Conservation (phyloP, 2,329 filamentous ascomycete genomes). For the Fonsecaea monophora region DNA sequence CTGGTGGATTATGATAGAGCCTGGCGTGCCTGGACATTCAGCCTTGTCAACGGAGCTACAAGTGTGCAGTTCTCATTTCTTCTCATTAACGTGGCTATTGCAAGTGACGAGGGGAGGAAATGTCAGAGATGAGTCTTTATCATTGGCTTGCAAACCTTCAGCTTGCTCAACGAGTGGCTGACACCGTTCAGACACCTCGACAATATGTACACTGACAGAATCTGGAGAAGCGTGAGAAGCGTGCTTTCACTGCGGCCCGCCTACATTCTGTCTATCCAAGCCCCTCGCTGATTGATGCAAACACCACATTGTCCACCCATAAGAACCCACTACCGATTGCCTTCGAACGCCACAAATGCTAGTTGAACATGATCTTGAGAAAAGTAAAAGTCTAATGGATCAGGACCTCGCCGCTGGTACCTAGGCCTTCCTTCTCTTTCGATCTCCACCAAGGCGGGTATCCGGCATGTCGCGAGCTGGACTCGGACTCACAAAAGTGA, state of each 20-base stretch:
- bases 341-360: conserved; percentile 20
- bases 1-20: conserved; percentile 9
- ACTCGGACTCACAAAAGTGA: conserved; percentile 48
- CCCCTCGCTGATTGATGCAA: conserved; percentile 12
- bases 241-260: conserved; percentile 7
- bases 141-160: conserved; percentile 23
- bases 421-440: conserved; percentile 32
- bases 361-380: conserved; percentile 12
- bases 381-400: conserved; percentile 23
- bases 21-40: conserved; percentile 7
- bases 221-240: conserved; percentile 3
- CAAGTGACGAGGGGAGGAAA: neutral
- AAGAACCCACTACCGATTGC: conserved; percentile 2
- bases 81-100: neutral
- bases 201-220: conserved; percentile 23
- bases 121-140: conserved; percentile 33
- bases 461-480: conserved; percentile 38
- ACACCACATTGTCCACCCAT: conserved; percentile 9
- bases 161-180: conserved; percentile 16
- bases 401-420: neutral
- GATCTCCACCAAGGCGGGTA: conserved; percentile 25
- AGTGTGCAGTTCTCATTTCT: neutral
- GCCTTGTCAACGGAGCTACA: conserved; percentile 12
- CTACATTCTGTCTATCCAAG: conserved; percentile 28
- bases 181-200: conserved; percentile 17